Evolutionary conservation across 208 protist genomes (phyloP).

Genomic region (Angomonas deanei): DNA sequence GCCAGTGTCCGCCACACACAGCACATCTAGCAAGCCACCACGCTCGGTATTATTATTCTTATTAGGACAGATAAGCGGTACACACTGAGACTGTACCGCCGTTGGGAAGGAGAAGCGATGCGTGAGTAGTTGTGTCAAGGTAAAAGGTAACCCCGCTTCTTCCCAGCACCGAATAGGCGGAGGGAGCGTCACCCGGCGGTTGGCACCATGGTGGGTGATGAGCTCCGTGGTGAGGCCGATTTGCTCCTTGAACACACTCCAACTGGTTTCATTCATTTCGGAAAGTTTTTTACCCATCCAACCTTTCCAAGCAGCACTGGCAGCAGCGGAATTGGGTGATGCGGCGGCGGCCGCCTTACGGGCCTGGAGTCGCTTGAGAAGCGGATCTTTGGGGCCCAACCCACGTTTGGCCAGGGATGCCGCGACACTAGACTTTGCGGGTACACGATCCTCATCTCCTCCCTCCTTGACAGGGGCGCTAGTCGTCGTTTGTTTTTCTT

Average conservation of each 20-base stretch:
- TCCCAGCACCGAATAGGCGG: conserved; percentile 74
- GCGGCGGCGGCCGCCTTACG: background rate
- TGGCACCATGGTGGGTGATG: background rate
- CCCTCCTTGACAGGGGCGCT: conserved; percentile 2
- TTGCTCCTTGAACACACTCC: conserved; percentile 65
- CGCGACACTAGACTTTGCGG: conserved; percentile 6
- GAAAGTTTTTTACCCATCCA: conserved; percentile 12
- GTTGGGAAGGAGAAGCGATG: conserved; percentile 53
- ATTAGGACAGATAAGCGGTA: conserved; percentile 41
- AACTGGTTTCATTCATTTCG: conserved; percentile 57
- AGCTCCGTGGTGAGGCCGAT: conserved; percentile 44
- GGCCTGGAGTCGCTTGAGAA: conserved; percentile 35
- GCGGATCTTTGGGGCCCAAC: conserved; percentile 49
- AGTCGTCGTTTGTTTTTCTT: too few relatives aligned
- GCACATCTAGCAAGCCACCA: conserved; percentile 36
- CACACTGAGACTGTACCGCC: conserved; percentile 72
- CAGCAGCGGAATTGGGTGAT: too few relatives aligned
- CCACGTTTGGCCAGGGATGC: conserved; percentile 45
- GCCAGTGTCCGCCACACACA: conserved; percentile 90
- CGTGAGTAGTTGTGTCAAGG: conserved; percentile 44
- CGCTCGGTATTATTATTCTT: background rate
- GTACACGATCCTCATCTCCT: background rate
- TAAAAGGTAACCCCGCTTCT: conserved; percentile 56
- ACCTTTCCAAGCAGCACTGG: too few relatives aligned
- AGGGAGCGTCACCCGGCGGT: background rate